Evolutionary conservation across 2,329 filamentous ascomycete species (phyloP).

Genomic region (Fusarium nelsonii): DNA sequence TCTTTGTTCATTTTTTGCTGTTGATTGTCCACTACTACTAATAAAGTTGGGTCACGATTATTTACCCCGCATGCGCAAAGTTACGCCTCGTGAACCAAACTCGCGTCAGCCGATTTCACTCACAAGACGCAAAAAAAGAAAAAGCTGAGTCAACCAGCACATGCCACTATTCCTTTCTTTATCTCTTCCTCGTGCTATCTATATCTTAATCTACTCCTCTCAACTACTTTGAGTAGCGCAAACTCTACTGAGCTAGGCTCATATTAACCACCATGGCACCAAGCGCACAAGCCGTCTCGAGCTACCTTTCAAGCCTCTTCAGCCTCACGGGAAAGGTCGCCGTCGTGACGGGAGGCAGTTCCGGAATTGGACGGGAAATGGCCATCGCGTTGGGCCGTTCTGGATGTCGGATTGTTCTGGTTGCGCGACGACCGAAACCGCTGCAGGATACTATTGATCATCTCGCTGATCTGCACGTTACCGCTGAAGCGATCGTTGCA

Average conservation of each 20-base stretch:
- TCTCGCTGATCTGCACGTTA: slow-evolving; percentile 44
- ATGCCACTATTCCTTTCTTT: not conserved
- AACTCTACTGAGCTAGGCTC: not conserved
- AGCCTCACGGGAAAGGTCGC: slow-evolving; percentile 49
- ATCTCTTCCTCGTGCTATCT: not conserved
- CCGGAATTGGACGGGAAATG: slow-evolving; percentile 53
- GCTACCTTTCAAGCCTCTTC: slow-evolving; percentile 50
- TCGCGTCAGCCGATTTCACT: slow-evolving; percentile 30
- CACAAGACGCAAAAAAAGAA: slow-evolving; percentile 19
- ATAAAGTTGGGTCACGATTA: slow-evolving; percentile 14
- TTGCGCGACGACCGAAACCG: slow-evolving; percentile 47
- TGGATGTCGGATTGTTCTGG: slow-evolving; percentile 49
- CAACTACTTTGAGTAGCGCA: not conserved
- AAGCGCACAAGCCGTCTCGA: slow-evolving; percentile 13
- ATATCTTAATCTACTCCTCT: not conserved
- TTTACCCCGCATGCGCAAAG: slow-evolving; percentile 32
- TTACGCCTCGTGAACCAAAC: slow-evolving; percentile 23
- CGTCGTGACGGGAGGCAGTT: slow-evolving; percentile 52
- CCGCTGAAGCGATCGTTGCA: slow-evolving; percentile 39
- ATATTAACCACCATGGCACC: slow-evolving; percentile 28
- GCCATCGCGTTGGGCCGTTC: slow-evolving; percentile 48
- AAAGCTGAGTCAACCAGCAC: slow-evolving; percentile 3
- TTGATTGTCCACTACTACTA: not conserved
- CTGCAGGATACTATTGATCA: slow-evolving; percentile 43
- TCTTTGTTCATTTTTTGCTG: not conserved